phyloP scores from a whole-genome alignment of 2,329 filamentous ascomycete genomes.

The Ophiostoma quercus region DNA sequence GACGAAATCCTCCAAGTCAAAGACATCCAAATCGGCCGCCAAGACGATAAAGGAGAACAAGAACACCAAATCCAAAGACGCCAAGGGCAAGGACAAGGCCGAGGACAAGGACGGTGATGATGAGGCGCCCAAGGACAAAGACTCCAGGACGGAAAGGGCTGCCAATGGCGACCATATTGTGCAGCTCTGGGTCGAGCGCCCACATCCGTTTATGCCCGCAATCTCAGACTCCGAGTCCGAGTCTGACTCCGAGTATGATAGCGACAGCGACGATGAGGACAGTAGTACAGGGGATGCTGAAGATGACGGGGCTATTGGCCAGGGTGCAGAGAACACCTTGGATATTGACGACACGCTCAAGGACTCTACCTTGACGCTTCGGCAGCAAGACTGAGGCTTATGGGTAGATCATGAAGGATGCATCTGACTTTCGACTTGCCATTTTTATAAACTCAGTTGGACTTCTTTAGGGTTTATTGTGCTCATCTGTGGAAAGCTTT shows the following conservation, averaged over 20 bases:
- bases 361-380: slow-evolving; percentile 6
- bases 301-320: not conserved
- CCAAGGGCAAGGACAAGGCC: not conserved
- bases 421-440: not conserved
- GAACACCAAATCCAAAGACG: not conserved
- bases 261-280: not conserved
- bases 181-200: slow-evolving; percentile 16
- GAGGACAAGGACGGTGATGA: not conserved
- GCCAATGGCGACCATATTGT: slow-evolving; percentile 9
- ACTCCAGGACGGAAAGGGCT: not conserved
- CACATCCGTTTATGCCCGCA: slow-evolving; percentile 9
- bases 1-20: not conserved
- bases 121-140: not conserved
- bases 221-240: not conserved
- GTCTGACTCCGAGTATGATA: not conserved
- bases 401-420: not conserved
- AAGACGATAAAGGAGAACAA: not conserved
- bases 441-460: too few species aligned
- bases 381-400: not conserved
- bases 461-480: too few species aligned
- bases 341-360: slow-evolving; percentile 17
- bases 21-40: not conserved
- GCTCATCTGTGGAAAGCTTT: too few species aligned
- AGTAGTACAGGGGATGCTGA: not conserved
- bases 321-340: slow-evolving; percentile 8